These are phyloP conservation scores for Aspergillus pseudotamarii DNA, from an alignment of 2,329 filamentous ascomycete species.

Conservation along the genomic window DNA sequence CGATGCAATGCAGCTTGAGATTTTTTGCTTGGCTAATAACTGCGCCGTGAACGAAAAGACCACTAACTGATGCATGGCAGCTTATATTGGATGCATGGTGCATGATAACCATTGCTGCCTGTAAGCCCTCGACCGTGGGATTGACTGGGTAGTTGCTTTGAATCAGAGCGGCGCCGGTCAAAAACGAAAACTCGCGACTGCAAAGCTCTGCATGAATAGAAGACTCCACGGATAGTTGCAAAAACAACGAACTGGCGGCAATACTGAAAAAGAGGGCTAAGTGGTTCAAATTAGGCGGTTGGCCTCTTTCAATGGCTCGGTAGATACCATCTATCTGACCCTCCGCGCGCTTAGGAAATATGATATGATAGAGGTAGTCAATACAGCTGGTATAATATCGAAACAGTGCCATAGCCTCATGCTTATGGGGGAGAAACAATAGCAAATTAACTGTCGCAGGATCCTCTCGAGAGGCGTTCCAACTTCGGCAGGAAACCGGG, in stretches of 20 bases:
- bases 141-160: slow-evolving; percentile 33
- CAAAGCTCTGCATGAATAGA: slow-evolving; percentile 23
- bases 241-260: slow-evolving; percentile 32
- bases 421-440: slow-evolving; percentile 31
- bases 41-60: slow-evolving; percentile 28
- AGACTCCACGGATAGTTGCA: slow-evolving; percentile 25
- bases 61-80: slow-evolving; percentile 24
- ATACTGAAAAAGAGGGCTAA: slow-evolving; percentile 40
- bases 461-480: slow-evolving; percentile 21
- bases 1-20: slow-evolving; percentile 40
- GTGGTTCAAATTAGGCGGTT: slow-evolving; percentile 27
- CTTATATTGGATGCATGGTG: slow-evolving; percentile 33
- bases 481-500: slow-evolving; percentile 2
- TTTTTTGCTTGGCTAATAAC: slow-evolving; percentile 36
- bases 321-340: slow-evolving; percentile 35
- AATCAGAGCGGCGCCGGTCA: slow-evolving; percentile 35
- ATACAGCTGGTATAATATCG: slow-evolving; percentile 38
- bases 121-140: slow-evolving; percentile 37
- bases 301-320: slow-evolving; percentile 20
- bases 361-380: slow-evolving; percentile 40
- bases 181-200: slow-evolving; percentile 31
- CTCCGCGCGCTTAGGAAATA: slow-evolving; percentile 30
- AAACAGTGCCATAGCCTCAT: slow-evolving; percentile 33
- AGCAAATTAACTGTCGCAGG: slow-evolving; percentile 24
- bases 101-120: slow-evolving; percentile 34